Conservation (phyloP, 1,139 yeast genomes). For the Arxiozyma telluris region DNA sequence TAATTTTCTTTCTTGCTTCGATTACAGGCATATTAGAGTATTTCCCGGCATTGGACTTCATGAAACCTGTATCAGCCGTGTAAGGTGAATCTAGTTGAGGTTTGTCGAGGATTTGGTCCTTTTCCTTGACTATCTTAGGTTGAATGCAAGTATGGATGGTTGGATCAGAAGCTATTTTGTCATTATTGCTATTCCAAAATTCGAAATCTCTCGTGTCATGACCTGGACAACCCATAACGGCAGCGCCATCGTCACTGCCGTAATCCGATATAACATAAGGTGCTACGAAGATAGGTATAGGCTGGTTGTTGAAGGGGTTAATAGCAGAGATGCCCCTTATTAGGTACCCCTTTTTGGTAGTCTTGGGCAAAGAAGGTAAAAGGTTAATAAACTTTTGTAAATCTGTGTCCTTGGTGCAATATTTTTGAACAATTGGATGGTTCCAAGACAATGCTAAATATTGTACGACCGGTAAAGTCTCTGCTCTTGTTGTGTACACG, state of each 20-base stretch:
- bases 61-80: not conserved
- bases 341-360: slow-evolving; percentile 57
- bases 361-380: slow-evolving; percentile 35
- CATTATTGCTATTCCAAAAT: slow-evolving; percentile 59
- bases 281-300: slow-evolving; percentile 75
- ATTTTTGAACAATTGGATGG: slow-evolving; percentile 49
- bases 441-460: slow-evolving; percentile 67
- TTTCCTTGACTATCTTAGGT: not conserved
- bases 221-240: slow-evolving; percentile 97
- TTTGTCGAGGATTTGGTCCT: not conserved
- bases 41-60: slow-evolving; percentile 34
- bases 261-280: slow-evolving; percentile 69
- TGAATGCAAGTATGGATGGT: slow-evolving; percentile 26
- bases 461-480: slow-evolving; percentile 75
- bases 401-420: slow-evolving; percentile 33
- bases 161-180: slow-evolving; percentile 41
- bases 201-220: slow-evolving; percentile 78
- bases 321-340: slow-evolving; percentile 41
- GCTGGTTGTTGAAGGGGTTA: slow-evolving; percentile 47
- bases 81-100: not conserved
- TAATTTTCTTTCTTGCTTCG: slow-evolving; percentile 47
- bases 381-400: slow-evolving; percentile 41
- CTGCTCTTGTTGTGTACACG: slow-evolving; percentile 83
- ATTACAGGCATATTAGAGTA: slow-evolving; percentile 42
- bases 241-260: slow-evolving; percentile 25